Percentiles rank a stretch among this genome's conserved stretches.
Evolutionary conservation across 345 rosid species (phyloP).

Genomic region (Cochlearia excelsa): DNA sequence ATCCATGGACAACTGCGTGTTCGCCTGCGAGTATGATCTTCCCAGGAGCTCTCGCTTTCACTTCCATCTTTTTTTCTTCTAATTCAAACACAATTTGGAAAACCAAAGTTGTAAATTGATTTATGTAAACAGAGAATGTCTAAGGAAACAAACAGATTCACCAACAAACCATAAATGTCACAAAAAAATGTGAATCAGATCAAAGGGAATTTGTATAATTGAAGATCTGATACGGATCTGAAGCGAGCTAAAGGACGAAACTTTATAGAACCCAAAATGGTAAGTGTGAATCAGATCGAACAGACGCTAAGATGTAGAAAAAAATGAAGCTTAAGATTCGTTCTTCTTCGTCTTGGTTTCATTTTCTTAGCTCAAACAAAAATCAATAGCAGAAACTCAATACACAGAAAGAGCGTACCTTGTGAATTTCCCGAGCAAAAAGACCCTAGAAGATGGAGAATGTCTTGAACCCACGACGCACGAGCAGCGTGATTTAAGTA

Average conservation of each 20-base stretch:
- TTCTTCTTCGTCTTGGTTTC: neutral
- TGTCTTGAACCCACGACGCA: slow-evolving; percentile 16
- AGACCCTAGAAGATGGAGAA: slow-evolving; percentile 22
- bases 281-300: slow-evolving; percentile 24
- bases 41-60: slow-evolving; percentile 89
- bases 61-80: slow-evolving; percentile 54
- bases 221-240: slow-evolving; percentile 25
- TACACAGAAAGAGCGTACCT: slow-evolving; percentile 26
- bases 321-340: neutral
- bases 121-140: no score
- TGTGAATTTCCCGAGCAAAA: slow-evolving; percentile 8
- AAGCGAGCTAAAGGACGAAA: neutral
- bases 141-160: neutral
- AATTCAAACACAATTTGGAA: slow-evolving; percentile 2
- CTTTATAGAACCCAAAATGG: slow-evolving; percentile 11
- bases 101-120: neutral
- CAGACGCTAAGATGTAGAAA: neutral
- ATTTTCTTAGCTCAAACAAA: neutral
- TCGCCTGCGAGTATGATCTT: slow-evolving; percentile 94
- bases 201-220: slow-evolving; percentile 9
- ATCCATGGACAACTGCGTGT: slow-evolving; percentile 96
- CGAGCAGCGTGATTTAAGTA: slow-evolving; percentile 13
- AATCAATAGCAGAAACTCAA: neutral
- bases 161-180: neutral
- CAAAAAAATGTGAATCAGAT: slow-evolving; percentile 16